phyloP scores from a whole-genome alignment of 108 stramenopile genomes.

The Cyclotella atomus region DNA sequence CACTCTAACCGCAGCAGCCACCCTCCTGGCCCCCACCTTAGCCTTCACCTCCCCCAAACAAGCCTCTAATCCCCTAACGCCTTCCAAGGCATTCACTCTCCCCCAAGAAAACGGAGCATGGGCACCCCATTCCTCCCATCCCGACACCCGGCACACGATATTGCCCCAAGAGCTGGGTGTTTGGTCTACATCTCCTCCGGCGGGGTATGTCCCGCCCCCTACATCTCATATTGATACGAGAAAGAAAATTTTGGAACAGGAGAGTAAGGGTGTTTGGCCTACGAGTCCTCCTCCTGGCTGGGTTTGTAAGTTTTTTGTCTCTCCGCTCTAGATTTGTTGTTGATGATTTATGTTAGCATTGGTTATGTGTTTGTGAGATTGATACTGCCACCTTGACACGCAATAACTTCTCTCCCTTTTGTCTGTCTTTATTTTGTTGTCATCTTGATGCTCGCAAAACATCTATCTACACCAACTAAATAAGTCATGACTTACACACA shows the following conservation, averaged over 20 bases:
- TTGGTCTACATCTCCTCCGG: conserved; percentile 2
- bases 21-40: conserved; percentile 4
- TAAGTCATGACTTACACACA: not conserved
- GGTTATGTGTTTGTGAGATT: not conserved
- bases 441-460: no score
- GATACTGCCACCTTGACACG: not conserved
- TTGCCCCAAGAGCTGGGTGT: conserved; percentile 28
- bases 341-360: not conserved
- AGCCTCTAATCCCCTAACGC: not conserved
- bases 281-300: conserved; percentile 10
- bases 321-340: not conserved
- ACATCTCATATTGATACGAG: conserved; percentile 2
- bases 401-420: not conserved
- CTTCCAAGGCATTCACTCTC: conserved; percentile 1
- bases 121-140: not conserved
- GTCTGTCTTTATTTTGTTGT: no score
- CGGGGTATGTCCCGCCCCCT: conserved; percentile 8
- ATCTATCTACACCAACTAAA: no score
- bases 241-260: not conserved
- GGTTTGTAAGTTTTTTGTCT: conserved; percentile 3
- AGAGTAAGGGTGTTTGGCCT: not conserved
- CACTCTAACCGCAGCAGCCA: not conserved
- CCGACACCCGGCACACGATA: conserved; percentile 29
- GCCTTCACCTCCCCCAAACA: conserved; percentile 3
- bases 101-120: conserved; percentile 9